Conservation (phyloP, 169 alveolate species). For the Cryptosporidium viatorum region DNA sequence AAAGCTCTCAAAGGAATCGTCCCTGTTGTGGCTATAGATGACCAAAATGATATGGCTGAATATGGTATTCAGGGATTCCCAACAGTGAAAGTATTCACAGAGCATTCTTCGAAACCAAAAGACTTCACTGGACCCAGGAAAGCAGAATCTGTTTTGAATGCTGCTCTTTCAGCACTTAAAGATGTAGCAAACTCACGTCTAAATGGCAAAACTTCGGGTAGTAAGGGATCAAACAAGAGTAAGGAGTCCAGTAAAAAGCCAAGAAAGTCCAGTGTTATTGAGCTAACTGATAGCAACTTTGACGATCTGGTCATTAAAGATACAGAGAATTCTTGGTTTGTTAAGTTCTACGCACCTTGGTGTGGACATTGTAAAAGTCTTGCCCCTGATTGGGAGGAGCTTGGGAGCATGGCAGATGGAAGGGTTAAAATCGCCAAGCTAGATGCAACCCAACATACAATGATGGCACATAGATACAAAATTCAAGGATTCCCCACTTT, state of each 20-base stretch:
- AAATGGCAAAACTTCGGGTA: conserved; percentile 67
- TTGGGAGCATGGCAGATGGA: conserved; percentile 88
- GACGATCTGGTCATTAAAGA: conserved; percentile 81
- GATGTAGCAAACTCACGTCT: conserved; percentile 78
- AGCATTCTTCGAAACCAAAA: conserved; percentile 46
- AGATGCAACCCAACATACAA: conserved; percentile 84
- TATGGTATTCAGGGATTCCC: conserved; percentile 90
- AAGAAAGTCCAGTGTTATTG: conserved; percentile 78
- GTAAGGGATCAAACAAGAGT: conserved; percentile 75
- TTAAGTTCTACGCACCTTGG: conserved; percentile 96
- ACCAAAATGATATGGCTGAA: conserved; percentile 79
- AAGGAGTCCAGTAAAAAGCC: conserved; percentile 69
- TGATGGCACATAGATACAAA: conserved; percentile 81
- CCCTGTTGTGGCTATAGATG: conserved; percentile 82
- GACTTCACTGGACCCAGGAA: conserved; percentile 77
- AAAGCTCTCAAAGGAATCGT: conserved; percentile 82
- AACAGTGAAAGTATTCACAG: conserved; percentile 87
- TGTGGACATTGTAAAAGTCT: conserved; percentile 97
- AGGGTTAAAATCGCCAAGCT: conserved; percentile 84
- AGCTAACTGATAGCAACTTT: conserved; percentile 81
- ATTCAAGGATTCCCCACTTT: conserved; percentile 97
- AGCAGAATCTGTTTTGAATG: conserved; percentile 77
- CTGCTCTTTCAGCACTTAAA: conserved; percentile 81
- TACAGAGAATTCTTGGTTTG: conserved; percentile 83
- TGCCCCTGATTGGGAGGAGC: conserved; percentile 95